Percentiles rank a stretch among this genome's conserved stretches.
phyloP scores from a whole-genome alignment of 2,329 filamentous ascomycete species.

The Zymoseptoria tritici region DNA sequence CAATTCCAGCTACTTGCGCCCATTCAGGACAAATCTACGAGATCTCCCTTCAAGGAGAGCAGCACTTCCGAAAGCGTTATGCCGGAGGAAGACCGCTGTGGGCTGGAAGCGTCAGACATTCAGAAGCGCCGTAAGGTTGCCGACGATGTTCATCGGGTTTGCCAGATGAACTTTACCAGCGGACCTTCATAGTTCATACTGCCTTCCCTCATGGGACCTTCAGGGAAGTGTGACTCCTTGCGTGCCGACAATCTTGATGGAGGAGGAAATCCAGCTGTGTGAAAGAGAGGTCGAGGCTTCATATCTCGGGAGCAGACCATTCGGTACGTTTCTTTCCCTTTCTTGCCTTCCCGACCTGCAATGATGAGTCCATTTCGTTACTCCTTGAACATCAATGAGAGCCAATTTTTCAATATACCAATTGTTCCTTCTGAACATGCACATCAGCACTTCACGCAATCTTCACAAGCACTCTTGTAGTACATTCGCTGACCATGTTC shows the following conservation, averaged over 20 bases:
- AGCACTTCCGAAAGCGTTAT: conserved; percentile 24
- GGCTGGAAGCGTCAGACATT: conserved; percentile 18
- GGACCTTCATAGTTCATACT: conserved; percentile 31
- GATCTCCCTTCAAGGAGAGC: conserved; percentile 25
- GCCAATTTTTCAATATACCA: conserved; percentile 1
- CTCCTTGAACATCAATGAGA: not conserved
- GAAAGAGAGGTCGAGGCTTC: too few relatives aligned
- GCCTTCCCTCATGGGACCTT: conserved; percentile 9
- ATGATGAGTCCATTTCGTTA: conserved; percentile 1
- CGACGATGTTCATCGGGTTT: conserved; percentile 7
- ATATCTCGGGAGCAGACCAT: not conserved
- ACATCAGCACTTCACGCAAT: not conserved
- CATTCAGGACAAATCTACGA: conserved; percentile 18
- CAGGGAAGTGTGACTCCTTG: conserved; percentile 28
- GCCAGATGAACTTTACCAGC: conserved; percentile 21
- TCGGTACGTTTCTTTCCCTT: not conserved
- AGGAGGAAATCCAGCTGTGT: not conserved
- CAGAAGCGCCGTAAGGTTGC: conserved; percentile 3
- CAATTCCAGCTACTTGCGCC: conserved; percentile 24
- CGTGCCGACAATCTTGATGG: conserved; percentile 19
- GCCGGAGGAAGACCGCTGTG: conserved; percentile 23
- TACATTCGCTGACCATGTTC: not conserved
- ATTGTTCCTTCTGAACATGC: conserved; percentile 1
- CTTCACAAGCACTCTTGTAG: not conserved
- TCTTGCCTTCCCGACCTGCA: not conserved